Conservation (phyloP, 176 grass and related monocot species). For the Eleusine coracana region DNA sequence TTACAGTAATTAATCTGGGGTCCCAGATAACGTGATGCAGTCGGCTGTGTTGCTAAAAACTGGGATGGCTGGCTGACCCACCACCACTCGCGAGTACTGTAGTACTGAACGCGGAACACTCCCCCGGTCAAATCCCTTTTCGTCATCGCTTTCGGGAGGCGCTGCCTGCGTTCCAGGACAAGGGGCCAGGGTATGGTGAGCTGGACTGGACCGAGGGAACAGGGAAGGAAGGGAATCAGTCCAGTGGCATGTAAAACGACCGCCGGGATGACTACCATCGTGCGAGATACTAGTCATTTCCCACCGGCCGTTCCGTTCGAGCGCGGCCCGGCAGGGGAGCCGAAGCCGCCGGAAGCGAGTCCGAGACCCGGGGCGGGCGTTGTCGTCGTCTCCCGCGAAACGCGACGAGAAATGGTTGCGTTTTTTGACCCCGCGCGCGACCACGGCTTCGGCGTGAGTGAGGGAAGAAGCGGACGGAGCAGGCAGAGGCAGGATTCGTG, state of each 20-base stretch:
- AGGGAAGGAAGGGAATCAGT: background rate
- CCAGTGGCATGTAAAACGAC: background rate
- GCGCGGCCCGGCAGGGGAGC: conserved; percentile 9
- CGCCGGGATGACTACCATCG: background rate
- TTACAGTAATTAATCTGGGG: background rate
- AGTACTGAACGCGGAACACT: background rate
- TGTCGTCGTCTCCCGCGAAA: background rate
- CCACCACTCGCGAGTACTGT: no score
- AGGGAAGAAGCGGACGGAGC: background rate
- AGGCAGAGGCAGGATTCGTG: background rate
- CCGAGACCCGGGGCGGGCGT: background rate
- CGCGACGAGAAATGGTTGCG: background rate
- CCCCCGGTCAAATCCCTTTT: conserved; percentile 41
- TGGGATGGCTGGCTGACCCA: background rate
- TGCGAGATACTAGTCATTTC: background rate
- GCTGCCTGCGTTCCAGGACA: conserved; percentile 48
- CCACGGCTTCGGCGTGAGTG: conserved; percentile 35
- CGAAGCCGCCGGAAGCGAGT: background rate
- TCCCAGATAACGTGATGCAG: background rate
- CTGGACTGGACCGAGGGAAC: conserved; percentile 3
- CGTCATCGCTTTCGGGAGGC: conserved; percentile 36
- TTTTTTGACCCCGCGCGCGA: no score
- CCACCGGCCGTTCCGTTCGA: background rate
- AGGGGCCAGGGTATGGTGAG: conserved; percentile 25
- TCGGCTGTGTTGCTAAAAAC: conserved; percentile 6